Conservation (phyloP, 2,329 filamentous ascomycete genomes). For the Phymatotrichopsis omnivora region DNA sequence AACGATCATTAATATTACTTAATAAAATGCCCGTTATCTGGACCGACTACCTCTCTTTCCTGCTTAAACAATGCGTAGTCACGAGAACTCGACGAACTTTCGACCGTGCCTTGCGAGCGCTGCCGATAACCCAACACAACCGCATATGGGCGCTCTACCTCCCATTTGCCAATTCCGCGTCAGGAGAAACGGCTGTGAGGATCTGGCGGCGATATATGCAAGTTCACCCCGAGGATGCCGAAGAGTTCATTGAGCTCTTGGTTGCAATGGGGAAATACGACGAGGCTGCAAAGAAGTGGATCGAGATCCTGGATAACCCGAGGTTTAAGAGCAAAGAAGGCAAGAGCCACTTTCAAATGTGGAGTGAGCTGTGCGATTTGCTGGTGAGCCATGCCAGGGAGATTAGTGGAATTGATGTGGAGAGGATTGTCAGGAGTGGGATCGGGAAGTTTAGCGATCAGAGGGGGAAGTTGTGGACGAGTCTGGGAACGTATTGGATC, state of each 20-base stretch:
- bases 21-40: constrained; percentile 99
- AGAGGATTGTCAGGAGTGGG: constrained; percentile 84
- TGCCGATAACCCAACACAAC: constrained; percentile 91
- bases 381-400: constrained; percentile 83
- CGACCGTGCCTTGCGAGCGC: constrained; percentile 78
- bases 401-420: constrained; percentile 81
- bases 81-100: constrained; percentile 80
- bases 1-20: constrained; percentile 79
- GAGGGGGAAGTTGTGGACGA: constrained; percentile 87
- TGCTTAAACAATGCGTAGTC: constrained; percentile 83
- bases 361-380: constrained; percentile 94
- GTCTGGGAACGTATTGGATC: constrained; percentile 93
- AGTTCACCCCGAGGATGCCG: constrained; percentile 85
- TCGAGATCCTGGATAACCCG: constrained; percentile 81
- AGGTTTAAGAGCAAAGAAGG: constrained; percentile 85
- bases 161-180: constrained; percentile 81
- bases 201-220: constrained; percentile 97
- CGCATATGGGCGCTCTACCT: constrained; percentile 89
- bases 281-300: constrained; percentile 83
- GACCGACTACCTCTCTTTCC: constrained; percentile 92
- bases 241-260: constrained; percentile 89
- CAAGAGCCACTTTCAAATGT: constrained; percentile 91
- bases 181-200: constrained; percentile 79
- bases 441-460: constrained; percentile 88
- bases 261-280: constrained; percentile 73